Evolutionary conservation across 352 stramenopile genomes (phyloP).

Genomic region (Hyphochytrium catenoides): DNA sequence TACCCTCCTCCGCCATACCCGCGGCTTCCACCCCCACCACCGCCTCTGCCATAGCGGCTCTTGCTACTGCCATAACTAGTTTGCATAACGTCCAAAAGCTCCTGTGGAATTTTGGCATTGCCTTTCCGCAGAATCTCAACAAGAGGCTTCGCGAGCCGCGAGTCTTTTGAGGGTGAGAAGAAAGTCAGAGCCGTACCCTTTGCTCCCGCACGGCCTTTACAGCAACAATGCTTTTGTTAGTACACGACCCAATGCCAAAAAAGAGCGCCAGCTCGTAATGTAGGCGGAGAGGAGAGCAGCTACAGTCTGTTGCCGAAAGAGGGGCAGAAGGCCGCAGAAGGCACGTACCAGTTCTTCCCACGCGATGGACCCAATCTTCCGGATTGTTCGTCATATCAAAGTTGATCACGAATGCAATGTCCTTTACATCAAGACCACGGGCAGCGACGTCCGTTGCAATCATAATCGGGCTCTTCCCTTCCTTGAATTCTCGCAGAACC

Average conservation of each 20-base stretch:
- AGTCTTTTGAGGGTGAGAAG: constrained; percentile 71
- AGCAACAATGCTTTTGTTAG: too few relatives aligned
- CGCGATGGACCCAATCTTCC: constrained; percentile 95
- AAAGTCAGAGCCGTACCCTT: constrained; percentile 83
- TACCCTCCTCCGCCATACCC: too few relatives aligned
- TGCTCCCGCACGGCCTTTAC: constrained; percentile 85
- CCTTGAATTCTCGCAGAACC: constrained; percentile 91
- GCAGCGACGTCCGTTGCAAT: constrained; percentile 98
- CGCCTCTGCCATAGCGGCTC: too few relatives aligned
- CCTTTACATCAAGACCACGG: constrained; percentile 95
- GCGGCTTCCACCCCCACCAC: too few relatives aligned
- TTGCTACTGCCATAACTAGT: too few relatives aligned
- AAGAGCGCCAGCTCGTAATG: too few relatives aligned
- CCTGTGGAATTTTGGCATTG: constrained; percentile 57
- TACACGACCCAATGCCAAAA: too few relatives aligned
- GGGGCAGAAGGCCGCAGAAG: too few relatives aligned
- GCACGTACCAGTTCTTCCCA: constrained; percentile 94
- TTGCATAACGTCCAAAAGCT: constrained; percentile 48
- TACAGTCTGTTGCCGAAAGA: too few relatives aligned
- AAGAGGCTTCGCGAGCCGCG: constrained; percentile 43
- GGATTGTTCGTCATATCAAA: constrained; percentile 98
- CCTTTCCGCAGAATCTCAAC: constrained; percentile 68
- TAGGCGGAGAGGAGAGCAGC: too few relatives aligned
- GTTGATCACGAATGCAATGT: constrained; percentile 97
- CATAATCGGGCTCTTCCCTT: constrained; percentile 75